Evolutionary conservation across 164 flowering plant genomes (phyloP), one percentile per base, ranked within the genome.

Genomic region (Aristolochia fimbriata): DNA sequence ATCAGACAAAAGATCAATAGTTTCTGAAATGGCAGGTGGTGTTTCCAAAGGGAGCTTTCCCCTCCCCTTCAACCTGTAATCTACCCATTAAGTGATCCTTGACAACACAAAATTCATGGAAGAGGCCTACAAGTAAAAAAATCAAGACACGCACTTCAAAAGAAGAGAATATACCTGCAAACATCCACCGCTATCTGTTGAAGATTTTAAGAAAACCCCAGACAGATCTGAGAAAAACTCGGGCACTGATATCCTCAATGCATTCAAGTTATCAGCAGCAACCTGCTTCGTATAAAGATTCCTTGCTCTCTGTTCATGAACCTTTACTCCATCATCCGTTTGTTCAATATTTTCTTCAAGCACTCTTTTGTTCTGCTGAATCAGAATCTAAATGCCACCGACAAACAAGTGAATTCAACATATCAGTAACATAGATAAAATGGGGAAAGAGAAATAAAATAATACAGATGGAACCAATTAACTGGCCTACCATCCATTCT

Each of bases 341-440:
- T 46, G 22, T 68, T 83, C 77, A 66, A 17, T 64, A 25, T 68
- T 70, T 51, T 66, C 89, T 37, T 84, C 85, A 47, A 69, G 22
- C 62, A 77, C 41, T 49, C 62, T 73, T 68, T 83, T 88, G 66
- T 94, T 88, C 71, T 91, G 99, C 55, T 81, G 84, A 68, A 94
- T 75, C 37, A 91, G 87, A 15, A 77, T 81, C 76, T 66, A 46
- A 51, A 25, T 15, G 50, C 23, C 4, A n/a, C 52, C 37, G 23
- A 54, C 43, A 59, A 16, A 27, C 20, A 46, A 62, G 52, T 19
- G 30, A n/a, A 25, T 24, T 52, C 30, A 62, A 41, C 13, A 22
- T 48, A 47, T 6, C 31, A 43, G 41, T 55, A 47, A 12, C 13
- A 4, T 21, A 62, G 45, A 27, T 20, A 46, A 24, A n/a, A 45